Evolutionary conservation across 2,329 filamentous ascomycete genomes (phyloP), one percentile per base, ranked within the genome.

Genomic region (Dactylellina sp.): DNA sequence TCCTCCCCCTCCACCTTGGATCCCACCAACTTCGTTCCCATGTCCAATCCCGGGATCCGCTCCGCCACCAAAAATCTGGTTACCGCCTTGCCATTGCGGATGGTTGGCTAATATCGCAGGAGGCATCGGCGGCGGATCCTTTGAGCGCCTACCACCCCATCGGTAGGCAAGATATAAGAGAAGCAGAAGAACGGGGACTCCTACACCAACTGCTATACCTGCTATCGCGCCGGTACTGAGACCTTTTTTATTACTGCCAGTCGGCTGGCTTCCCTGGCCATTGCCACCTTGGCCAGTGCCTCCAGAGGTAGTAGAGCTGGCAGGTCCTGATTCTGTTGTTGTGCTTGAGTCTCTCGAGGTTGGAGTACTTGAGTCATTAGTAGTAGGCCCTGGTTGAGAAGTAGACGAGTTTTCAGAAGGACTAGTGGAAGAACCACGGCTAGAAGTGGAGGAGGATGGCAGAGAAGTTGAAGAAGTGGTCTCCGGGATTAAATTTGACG

Each of bases 21-120:
- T 70, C 7, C 64, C 64, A 2, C 64, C 64, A 28, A 70, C 18
- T 35, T 70, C 55, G 22, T 61, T 56, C 12, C 64, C 64, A 61
- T 55, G 22, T 28, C 46, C 56, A 32, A 70, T 25, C 3, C 64
- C 64, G 1, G 64, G 64, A 42, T 70, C 32, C 14, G 7, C 46
- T 25, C 64, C 64, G 16, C 64, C 64, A 0, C 64, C 64, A 5
- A 47, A 12, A 24, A 40, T 42, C 32, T 70, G 35, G 20, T 70
- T 60, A n/a, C 64, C 64, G n/a, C 56, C 56, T 18, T 57, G 52
- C 53, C 47, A 60, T 60, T 68, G 63, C 11, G 55, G 47, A 22
- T 56, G 14, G 2, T 61, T 37, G 1, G 37, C n/a, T 4, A 14
- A n/a, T 9, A 28, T 6, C 22, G 63, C 53, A 7, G 53, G 53